Conservation (phyloP, 139 green algal species). For the Pseudopediastrum boryanum region DNA sequence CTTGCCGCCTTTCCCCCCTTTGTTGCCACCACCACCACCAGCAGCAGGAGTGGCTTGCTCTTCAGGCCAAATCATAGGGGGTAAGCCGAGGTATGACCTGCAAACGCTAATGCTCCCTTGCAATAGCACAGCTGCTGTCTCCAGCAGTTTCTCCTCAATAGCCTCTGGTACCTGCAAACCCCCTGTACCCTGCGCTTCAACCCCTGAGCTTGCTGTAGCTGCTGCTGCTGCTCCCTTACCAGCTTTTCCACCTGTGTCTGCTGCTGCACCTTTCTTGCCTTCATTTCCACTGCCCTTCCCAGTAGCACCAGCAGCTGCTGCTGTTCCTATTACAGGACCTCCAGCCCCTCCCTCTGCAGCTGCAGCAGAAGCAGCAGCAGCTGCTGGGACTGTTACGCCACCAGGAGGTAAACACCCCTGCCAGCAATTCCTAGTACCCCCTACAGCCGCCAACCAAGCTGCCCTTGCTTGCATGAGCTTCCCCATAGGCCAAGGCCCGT, state of each 20-base stretch:
- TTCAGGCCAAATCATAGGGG: background rate
- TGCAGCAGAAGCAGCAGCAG: background rate
- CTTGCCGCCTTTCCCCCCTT: background rate
- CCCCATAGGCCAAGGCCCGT: constrained; percentile 19
- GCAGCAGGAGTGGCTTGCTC: background rate
- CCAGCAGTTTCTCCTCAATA: constrained; percentile 47
- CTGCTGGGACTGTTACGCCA: background rate
- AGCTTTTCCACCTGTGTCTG: background rate
- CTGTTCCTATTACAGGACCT: background rate
- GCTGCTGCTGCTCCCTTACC: background rate
- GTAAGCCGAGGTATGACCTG: background rate
- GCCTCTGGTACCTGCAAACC: constrained; percentile 31
- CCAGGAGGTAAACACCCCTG: background rate
- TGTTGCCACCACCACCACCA: background rate
- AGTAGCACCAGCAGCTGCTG: background rate
- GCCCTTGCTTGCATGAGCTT: background rate
- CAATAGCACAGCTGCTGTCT: constrained; percentile 39
- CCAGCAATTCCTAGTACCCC: constrained; percentile 11
- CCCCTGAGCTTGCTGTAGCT: background rate
- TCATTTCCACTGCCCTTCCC: background rate
- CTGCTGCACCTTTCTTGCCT: background rate
- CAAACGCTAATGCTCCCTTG: constrained; percentile 20
- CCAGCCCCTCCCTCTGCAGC: background rate
- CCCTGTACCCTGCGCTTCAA: background rate
- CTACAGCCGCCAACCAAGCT: constrained; percentile 7